phyloP scores from a whole-genome alignment of 306 rosid genomes.

The Pyrus betulifolia region DNA sequence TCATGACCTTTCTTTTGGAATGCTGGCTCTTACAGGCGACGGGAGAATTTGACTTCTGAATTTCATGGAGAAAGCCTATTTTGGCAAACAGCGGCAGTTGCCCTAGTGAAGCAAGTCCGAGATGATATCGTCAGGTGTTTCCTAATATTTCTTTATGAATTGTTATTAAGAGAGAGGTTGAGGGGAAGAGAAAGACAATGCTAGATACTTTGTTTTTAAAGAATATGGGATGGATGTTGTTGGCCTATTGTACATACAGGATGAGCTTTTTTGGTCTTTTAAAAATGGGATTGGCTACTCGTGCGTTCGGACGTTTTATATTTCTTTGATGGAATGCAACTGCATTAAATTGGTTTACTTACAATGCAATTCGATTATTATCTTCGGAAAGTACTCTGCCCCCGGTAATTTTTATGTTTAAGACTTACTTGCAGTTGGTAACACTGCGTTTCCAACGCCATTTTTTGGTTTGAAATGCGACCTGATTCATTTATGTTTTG shows the following conservation, averaged over 20 bases:
- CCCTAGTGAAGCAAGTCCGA: constrained; percentile 27
- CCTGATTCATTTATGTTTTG: too few species aligned
- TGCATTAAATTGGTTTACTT: constrained; percentile 40
- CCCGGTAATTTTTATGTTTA: background rate
- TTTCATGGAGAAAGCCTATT: constrained; percentile 20
- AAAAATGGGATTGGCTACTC: constrained; percentile 31
- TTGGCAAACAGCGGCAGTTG: constrained; percentile 17
- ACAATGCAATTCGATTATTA: constrained; percentile 20
- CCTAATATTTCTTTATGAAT: constrained; percentile 41
- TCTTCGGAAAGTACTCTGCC: background rate
- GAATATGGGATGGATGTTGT: constrained; percentile 53
- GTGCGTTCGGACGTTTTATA: constrained; percentile 35
- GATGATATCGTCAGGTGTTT: constrained; percentile 24
- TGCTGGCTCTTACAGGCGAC: constrained; percentile 53
- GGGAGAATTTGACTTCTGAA: constrained; percentile 96
- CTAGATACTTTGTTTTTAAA: constrained; percentile 23
- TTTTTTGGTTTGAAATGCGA: background rate
- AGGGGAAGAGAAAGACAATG: constrained; percentile 44
- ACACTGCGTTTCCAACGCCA: background rate
- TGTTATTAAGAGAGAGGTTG: constrained; percentile 44
- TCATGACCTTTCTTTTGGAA: constrained; percentile 3
- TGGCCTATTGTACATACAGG: constrained; percentile 75
- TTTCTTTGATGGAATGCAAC: constrained; percentile 46
- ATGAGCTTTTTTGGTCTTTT: constrained; percentile 57
- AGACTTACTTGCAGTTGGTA: background rate